Conservation (phyloP, 1,139 yeast species). For the Arxiozyma slooffiae region DNA sequence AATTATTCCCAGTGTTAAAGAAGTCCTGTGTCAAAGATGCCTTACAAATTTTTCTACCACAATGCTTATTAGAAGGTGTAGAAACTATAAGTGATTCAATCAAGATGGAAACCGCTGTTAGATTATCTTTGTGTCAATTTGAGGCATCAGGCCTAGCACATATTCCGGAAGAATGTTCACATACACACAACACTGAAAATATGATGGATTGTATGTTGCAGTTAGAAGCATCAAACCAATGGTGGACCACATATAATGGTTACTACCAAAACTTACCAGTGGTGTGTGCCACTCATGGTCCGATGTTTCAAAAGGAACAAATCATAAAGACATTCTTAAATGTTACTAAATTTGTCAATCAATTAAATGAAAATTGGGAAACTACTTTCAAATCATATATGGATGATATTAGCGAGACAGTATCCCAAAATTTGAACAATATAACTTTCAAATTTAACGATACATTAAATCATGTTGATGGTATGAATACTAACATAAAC, state of each 20-base stretch:
- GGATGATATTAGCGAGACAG: conserved; percentile 4
- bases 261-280: conserved; percentile 42
- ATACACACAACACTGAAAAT: conserved; percentile 10
- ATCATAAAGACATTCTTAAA: conserved; percentile 40
- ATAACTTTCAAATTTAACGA: not conserved
- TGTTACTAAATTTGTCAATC: conserved; percentile 33
- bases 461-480: not conserved
- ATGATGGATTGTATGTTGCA: conserved; percentile 33
- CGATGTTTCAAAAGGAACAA: conserved; percentile 46
- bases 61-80: conserved; percentile 26
- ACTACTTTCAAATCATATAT: conserved; percentile 5
- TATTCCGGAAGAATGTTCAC: conserved; percentile 11
- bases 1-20: conserved; percentile 20
- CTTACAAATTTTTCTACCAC: conserved; percentile 24
- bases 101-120: conserved; percentile 37
- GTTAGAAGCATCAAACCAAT: conserved; percentile 40
- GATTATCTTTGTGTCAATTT: conserved; percentile 48
- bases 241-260: conserved; percentile 57
- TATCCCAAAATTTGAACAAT: conserved; percentile 4
- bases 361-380: conserved; percentile 17
- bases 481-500: not conserved
- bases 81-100: conserved; percentile 25
- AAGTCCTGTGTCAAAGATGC: conserved; percentile 30
- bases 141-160: conserved; percentile 32
- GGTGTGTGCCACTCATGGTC: conserved; percentile 42